phyloP scores from a whole-genome alignment of 768 basidiomycete species.

The Russula abietina region DNA sequence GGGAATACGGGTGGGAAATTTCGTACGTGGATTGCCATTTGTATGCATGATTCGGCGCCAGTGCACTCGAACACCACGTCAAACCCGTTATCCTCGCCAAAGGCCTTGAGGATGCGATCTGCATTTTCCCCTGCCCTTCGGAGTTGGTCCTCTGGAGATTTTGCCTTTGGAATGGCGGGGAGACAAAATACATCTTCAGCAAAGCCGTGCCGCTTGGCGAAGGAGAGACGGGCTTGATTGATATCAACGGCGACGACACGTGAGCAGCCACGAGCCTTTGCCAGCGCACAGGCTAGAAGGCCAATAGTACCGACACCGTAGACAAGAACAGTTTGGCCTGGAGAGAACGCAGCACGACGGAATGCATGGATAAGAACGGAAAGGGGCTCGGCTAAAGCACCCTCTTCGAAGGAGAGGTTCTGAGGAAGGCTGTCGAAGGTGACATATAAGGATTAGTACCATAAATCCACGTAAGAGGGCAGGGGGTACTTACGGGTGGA shows the following conservation, averaged over 20 bases:
- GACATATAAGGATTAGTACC: conserved; percentile 1
- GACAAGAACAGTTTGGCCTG: conserved; percentile 73
- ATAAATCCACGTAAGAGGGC: conserved; percentile 2
- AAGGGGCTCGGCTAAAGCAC: conserved; percentile 89
- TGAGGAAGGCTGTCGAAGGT: conserved; percentile 58
- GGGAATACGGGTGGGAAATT: conserved; percentile 26
- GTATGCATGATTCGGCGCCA: conserved; percentile 87
- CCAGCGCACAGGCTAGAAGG: conserved; percentile 78
- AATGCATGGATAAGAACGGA: conserved; percentile 74
- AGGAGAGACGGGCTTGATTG: conserved; percentile 72
- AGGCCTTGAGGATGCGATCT: conserved; percentile 45
- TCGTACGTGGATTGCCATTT: conserved; percentile 83
- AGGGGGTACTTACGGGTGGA: conserved; percentile 65
- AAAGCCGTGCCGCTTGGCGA: conserved; percentile 71
- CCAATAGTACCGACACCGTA: conserved; percentile 94
- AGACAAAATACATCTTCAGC: conserved; percentile 67
- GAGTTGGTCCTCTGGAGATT: conserved; percentile 51
- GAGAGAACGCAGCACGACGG: conserved; percentile 38
- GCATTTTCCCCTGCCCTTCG: conserved; percentile 55
- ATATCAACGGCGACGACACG: conserved; percentile 80
- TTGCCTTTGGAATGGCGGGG: conserved; percentile 41
- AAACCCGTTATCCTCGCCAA: conserved; percentile 69
- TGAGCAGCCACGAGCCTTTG: conserved; percentile 62
- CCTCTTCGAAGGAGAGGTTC: conserved; percentile 67
- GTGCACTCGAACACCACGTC: conserved; percentile 95